A percentile compares a stretch with the other conserved stretches of the same genome.
Conservation (phyloP, 495 filamentous ascomycete genomes). For the Penicillium pulvis region DNA sequence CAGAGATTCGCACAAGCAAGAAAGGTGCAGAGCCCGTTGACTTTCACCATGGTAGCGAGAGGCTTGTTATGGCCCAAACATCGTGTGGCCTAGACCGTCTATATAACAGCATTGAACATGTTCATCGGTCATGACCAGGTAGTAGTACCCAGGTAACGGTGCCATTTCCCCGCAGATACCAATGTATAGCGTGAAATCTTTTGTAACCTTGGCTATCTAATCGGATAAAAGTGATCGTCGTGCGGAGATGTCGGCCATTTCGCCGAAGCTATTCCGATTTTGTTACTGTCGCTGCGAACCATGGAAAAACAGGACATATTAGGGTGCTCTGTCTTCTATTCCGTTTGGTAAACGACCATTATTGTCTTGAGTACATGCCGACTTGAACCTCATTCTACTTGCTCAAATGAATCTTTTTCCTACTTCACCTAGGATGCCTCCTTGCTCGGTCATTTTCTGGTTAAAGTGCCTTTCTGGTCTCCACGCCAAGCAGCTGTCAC, state of each 20-base stretch:
- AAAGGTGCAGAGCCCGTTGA: neutral
- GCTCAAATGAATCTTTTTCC: no score
- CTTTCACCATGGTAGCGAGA: neutral
- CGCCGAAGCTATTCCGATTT: conserved; percentile 11
- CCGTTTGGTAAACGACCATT: no score
- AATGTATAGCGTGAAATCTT: conserved; percentile 1
- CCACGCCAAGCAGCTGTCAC: no score
- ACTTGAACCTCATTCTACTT: no score
- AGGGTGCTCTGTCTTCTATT: no score
- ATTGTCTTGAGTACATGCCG: no score
- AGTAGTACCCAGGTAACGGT: conserved; percentile 8
- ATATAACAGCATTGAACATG: neutral
- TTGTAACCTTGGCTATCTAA: conserved; percentile 5
- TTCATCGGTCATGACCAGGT: neutral
- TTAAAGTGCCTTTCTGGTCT: no score
- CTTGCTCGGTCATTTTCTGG: no score
- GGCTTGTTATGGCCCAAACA: neutral
- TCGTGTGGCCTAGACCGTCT: neutral
- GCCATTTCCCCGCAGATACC: conserved; percentile 20
- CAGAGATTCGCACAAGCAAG: neutral
- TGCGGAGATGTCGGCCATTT: conserved; percentile 14
- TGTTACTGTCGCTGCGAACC: neutral
- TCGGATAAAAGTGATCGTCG: conserved; percentile 13
- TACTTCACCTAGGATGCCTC: no score
- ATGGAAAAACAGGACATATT: neutral